phyloP scores from a whole-genome alignment of 352 stramenopile species.

The Phytophthora pini region DNA sequence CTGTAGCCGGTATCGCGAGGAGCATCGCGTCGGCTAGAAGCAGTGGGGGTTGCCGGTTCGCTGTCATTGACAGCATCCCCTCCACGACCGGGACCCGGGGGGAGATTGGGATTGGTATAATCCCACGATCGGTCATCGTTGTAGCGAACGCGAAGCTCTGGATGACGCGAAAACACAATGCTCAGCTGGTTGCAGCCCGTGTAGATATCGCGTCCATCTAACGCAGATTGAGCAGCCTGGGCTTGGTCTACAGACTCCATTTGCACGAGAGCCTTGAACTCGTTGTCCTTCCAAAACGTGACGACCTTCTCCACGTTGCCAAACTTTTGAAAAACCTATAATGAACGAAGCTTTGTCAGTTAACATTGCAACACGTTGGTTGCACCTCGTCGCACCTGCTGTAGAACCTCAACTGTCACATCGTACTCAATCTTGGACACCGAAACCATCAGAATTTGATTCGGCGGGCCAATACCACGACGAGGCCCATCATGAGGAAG shows the following conservation, averaged over 20 bases:
- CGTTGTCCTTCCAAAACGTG: constrained; percentile 84
- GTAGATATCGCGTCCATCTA: constrained; percentile 88
- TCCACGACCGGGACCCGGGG: constrained; percentile 40
- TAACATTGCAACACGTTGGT: neutral
- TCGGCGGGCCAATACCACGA: constrained; percentile 48
- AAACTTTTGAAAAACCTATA: constrained; percentile 83
- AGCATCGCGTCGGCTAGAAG: constrained; percentile 26
- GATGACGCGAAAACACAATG: constrained; percentile 79
- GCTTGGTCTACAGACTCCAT: constrained; percentile 82
- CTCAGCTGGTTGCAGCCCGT: constrained; percentile 85
- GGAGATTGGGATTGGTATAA: constrained; percentile 81
- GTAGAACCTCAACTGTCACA: constrained; percentile 79
- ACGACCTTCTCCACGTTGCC: constrained; percentile 85
- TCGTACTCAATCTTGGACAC: constrained; percentile 88
- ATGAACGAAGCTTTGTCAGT: constrained; percentile 7
- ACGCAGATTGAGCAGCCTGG: constrained; percentile 66
- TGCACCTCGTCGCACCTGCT: constrained; percentile 48
- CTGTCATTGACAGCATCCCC: constrained; percentile 21
- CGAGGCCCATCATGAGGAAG: constrained; percentile 30
- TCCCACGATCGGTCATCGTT: constrained; percentile 80
- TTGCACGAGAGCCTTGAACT: constrained; percentile 84
- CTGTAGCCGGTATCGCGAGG: constrained; percentile 25
- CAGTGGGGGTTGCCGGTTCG: constrained; percentile 2
- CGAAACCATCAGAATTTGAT: constrained; percentile 82
- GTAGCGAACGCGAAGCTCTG: constrained; percentile 74